phyloP scores from a whole-genome alignment of 495 filamentous ascomycete genomes.

The Daldinia grandis region DNA sequence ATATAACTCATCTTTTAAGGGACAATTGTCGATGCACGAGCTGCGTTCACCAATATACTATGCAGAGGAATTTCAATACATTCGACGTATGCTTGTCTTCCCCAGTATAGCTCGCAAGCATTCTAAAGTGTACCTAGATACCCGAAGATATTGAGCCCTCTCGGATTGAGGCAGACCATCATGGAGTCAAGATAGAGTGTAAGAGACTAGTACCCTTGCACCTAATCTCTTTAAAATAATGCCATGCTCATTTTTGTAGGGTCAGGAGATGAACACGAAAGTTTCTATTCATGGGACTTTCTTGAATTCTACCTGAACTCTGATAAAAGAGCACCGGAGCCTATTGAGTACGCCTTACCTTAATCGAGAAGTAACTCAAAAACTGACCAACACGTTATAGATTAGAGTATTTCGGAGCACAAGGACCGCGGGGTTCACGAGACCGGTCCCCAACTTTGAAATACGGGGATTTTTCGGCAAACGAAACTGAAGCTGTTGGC shows the following conservation, averaged over 20 bases:
- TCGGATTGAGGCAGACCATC: conserved; percentile 40
- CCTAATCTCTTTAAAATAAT: not conserved
- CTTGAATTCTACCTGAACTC: conserved; percentile 56
- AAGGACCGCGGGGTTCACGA: conserved; percentile 19
- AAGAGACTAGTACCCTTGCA: not conserved
- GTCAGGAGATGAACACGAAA: conserved; percentile 65
- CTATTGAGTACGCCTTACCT: conserved; percentile 26
- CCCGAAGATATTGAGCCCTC: conserved; percentile 59
- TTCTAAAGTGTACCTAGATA: conserved; percentile 51
- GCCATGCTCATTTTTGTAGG: conserved; percentile 50
- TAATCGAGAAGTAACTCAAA: not conserved
- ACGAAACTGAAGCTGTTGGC: conserved; percentile 68
- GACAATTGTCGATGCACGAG: conserved; percentile 81
- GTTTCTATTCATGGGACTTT: conserved; percentile 62
- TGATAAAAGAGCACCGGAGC: conserved; percentile 45
- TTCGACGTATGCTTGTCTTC: conserved; percentile 55
- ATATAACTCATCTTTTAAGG: conserved; percentile 44
- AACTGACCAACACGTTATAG: conserved; percentile 17
- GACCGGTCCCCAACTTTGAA: conserved; percentile 32
- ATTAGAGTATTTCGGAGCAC: conserved; percentile 34
- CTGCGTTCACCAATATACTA: conserved; percentile 81
- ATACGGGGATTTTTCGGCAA: conserved; percentile 57
- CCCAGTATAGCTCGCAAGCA: not conserved
- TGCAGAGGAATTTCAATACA: conserved; percentile 75
- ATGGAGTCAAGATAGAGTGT: conserved; percentile 58